Percentiles rank a stretch among this genome's conserved stretches.
These are phyloP conservation scores for Glarea lozoyensis DNA, from an alignment of 495 filamentous ascomycete species.

Conservation along the genomic window DNA sequence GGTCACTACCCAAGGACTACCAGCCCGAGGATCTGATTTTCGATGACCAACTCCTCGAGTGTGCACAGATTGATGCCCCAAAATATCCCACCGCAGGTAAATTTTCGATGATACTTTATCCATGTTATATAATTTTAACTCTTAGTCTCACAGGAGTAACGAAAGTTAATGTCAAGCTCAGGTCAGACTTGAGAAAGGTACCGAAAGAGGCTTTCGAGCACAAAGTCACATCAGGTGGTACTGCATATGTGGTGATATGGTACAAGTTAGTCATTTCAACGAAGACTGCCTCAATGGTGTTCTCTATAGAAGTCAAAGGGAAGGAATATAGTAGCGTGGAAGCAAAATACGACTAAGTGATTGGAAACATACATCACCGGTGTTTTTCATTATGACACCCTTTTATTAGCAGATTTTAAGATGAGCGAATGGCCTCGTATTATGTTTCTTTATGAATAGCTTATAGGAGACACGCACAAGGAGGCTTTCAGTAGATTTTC, in stretches of 20 bases:
- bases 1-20: not conserved
- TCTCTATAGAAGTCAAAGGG: constrained; percentile 18
- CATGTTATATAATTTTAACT: not conserved
- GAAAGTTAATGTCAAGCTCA: constrained; percentile 1
- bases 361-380: too few relatives aligned
- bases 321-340: constrained; percentile 18
- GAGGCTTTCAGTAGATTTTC: too few relatives aligned
- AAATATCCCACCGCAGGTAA: not conserved
- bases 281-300: constrained; percentile 16
- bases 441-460: too few relatives aligned
- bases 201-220: constrained; percentile 4
- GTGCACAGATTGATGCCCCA: not conserved
- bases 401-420: too few relatives aligned
- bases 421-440: too few relatives aligned
- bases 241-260: constrained; percentile 9
- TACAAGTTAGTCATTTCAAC: constrained; percentile 20
- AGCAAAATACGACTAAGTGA: constrained; percentile 17
- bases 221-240: constrained; percentile 7
- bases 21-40: not conserved
- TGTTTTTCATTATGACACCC: too few relatives aligned
- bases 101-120: not conserved
- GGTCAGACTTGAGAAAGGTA: constrained; percentile 9
- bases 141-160: too few relatives aligned
- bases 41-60: not conserved
- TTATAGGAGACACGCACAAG: too few relatives aligned